phyloP scores from a whole-genome alignment of 345 rosid species.

The Draba incana region DNA sequence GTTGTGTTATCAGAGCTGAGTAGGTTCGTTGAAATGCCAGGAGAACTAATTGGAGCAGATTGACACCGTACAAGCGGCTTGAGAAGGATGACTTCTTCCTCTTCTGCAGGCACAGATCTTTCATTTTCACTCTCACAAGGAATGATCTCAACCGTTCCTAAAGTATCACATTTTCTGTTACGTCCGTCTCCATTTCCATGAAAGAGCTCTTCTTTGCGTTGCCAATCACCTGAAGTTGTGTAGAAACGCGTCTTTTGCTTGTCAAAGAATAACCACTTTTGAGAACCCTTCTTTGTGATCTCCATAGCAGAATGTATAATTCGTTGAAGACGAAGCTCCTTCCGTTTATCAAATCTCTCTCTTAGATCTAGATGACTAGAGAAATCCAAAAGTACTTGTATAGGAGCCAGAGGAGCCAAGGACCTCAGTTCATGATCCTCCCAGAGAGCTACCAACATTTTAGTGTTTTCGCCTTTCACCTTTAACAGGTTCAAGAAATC shows the following conservation, averaged over 20 bases:
- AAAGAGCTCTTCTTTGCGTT: constrained; percentile 35
- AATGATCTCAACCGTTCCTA: constrained; percentile 32
- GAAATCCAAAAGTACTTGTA: constrained; percentile 58
- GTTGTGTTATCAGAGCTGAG: constrained; percentile 40
- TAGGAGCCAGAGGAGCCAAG: constrained; percentile 60
- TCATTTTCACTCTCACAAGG: constrained; percentile 35
- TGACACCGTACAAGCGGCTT: constrained; percentile 86
- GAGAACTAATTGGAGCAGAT: constrained; percentile 70
- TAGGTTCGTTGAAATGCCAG: constrained; percentile 34
- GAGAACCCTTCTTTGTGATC: constrained; percentile 53
- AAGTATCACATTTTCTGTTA: constrained; percentile 26
- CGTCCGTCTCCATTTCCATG: constrained; percentile 35
- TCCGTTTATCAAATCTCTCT: constrained; percentile 52
- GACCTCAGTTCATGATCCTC: constrained; percentile 90
- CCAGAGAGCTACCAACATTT: constrained; percentile 61
- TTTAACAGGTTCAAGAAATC: constrained; percentile 54
- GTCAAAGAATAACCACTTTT: constrained; percentile 62
- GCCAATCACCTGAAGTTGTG: constrained; percentile 24
- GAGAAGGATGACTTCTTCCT: constrained; percentile 95
- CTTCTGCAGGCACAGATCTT: constrained; percentile 59
- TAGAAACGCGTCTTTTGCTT: constrained; percentile 44
- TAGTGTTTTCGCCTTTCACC: constrained; percentile 28
- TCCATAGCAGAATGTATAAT: constrained; percentile 55
- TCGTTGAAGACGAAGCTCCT: constrained; percentile 57
- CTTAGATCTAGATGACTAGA: constrained; percentile 47